phyloP scores from a whole-genome alignment of 2,329 filamentous ascomycete species.

The Aspergillus sergii region DNA sequence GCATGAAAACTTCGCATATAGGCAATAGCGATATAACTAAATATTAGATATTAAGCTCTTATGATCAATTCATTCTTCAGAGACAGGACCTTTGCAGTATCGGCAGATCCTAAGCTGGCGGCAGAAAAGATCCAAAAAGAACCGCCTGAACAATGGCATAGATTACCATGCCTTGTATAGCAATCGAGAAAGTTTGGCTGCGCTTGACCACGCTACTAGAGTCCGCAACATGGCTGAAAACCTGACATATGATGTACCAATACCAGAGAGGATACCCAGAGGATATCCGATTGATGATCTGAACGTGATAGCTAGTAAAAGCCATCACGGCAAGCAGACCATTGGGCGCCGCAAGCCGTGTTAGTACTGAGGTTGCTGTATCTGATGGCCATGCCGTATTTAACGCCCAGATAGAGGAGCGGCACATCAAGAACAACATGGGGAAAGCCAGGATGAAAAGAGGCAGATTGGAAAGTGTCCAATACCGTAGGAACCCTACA shows the following conservation, averaged over 20 bases:
- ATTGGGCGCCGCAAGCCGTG: conserved; percentile 71
- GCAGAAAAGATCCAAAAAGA: conserved; percentile 86
- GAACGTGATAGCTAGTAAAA: conserved; percentile 82
- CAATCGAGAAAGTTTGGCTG: conserved; percentile 27
- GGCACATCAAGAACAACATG: conserved; percentile 68
- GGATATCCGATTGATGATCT: conserved; percentile 87
- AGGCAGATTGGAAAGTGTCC: conserved; percentile 82
- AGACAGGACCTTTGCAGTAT: not conserved
- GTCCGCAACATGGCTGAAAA: conserved; percentile 25
- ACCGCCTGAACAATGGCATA: conserved; percentile 83
- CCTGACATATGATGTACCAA: conserved; percentile 67
- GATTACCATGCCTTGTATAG: conserved; percentile 72
- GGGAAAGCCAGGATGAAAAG: conserved; percentile 83
- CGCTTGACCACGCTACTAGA: conserved; percentile 14
- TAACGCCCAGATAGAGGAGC: conserved; percentile 59
- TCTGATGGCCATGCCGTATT: conserved; percentile 19
- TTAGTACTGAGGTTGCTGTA: conserved; percentile 36
- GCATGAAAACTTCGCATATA: not conserved
- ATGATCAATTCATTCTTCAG: not conserved
- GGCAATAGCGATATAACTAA: not conserved
- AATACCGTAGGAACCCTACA: conserved; percentile 84
- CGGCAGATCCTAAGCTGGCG: conserved; percentile 66
- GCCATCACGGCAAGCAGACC: conserved; percentile 70
- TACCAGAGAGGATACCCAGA: conserved; percentile 92
- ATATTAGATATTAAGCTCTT: not conserved